Conservation (phyloP, 768 basidiomycete genomes). For the Boletus rufocinnamomeus region DNA sequence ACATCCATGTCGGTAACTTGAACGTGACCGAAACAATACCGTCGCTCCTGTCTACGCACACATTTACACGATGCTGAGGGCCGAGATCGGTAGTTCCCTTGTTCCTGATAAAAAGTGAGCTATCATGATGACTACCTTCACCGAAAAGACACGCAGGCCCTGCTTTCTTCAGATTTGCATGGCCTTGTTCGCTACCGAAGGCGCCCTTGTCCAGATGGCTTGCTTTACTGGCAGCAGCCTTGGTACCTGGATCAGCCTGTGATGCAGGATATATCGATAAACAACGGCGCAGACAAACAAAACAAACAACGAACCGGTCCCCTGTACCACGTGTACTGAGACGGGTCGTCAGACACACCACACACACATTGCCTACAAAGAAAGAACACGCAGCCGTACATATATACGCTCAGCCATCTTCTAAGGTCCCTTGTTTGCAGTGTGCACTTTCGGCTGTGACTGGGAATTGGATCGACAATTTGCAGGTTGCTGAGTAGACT, state of each 20-base stretch:
- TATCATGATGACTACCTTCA: neutral
- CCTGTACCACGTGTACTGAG: neutral
- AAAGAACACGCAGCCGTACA: neutral
- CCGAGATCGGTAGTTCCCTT: neutral
- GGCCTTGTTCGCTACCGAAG: neutral
- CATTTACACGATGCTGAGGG: neutral
- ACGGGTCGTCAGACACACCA: neutral
- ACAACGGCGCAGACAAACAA: neutral
- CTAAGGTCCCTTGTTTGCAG: neutral
- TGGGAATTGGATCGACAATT: no score
- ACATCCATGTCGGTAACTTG: neutral
- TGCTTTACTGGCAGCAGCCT: neutral
- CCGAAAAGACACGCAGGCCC: neutral
- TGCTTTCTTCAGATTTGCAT: neutral
- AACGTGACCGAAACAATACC: neutral
- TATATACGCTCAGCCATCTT: neutral
- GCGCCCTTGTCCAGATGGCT: neutral
- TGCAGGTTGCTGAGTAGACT: neutral
- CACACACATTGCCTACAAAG: neutral
- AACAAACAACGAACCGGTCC: neutral
- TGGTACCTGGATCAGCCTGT: accelerated
- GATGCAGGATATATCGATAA: no score
- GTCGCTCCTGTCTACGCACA: neutral
- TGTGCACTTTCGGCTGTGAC: neutral
- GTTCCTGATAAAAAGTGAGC: neutral